These are phyloP conservation scores for Talaromyces thailandensis DNA, from an alignment of 495 filamentous ascomycete species.

Conservation along the genomic window DNA sequence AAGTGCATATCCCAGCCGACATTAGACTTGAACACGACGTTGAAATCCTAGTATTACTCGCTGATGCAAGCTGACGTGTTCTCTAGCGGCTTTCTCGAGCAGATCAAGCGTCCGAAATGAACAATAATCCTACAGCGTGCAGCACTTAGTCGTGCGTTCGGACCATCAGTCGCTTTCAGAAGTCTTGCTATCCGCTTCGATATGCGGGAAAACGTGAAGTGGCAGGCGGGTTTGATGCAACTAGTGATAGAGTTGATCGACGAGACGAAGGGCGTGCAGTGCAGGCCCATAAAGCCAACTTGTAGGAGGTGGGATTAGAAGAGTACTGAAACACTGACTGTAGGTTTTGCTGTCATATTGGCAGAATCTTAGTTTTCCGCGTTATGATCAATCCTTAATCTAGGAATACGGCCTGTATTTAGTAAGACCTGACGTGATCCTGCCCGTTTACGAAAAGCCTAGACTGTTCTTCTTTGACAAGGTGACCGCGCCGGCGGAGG, in stretches of 20 bases:
- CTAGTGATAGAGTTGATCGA: background rate
- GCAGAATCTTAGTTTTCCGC: background rate
- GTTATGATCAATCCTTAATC: background rate
- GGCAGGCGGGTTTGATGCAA: background rate
- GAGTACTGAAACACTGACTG: background rate
- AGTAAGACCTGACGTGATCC: background rate
- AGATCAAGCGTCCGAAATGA: background rate
- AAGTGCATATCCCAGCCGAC: background rate
- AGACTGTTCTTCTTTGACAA: background rate
- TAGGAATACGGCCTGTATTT: background rate
- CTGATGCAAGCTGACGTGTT: background rate
- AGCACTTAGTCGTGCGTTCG: background rate
- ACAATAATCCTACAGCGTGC: background rate
- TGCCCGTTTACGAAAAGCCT: too few species aligned
- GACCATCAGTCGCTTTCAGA: background rate
- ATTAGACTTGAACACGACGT: background rate
- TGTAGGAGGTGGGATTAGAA: background rate
- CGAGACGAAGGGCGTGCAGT: background rate
- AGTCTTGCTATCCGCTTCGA: background rate
- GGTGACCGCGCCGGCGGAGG: background rate
- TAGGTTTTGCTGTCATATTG: background rate
- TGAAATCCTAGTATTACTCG: background rate
- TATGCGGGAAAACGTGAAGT: background rate
- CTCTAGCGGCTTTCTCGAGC: background rate
- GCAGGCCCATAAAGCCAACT: background rate